A percentile compares a stretch with the other conserved stretches of the same genome.
Evolutionary conservation across 2,329 filamentous ascomycete species (phyloP).

Genomic region (Ophiocordyceps australis): DNA sequence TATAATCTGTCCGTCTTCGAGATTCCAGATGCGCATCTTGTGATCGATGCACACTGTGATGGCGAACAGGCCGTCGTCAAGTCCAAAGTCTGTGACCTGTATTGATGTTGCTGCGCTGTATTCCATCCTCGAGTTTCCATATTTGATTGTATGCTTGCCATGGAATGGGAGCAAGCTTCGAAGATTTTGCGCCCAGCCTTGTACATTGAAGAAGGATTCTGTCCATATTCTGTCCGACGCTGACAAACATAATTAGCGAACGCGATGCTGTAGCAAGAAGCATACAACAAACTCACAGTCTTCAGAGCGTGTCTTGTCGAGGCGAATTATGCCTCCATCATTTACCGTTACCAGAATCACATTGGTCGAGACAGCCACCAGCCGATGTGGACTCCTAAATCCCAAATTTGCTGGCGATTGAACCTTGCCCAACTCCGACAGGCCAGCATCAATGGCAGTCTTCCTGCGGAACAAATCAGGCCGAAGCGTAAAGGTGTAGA

Average conservation of each 20-base stretch:
- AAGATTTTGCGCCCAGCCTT: slow-evolving; percentile 51
- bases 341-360: slow-evolving; percentile 67
- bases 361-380: slow-evolving; percentile 55
- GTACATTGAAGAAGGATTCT: slow-evolving; percentile 56
- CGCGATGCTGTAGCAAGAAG: background rate
- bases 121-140: slow-evolving; percentile 48
- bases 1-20: slow-evolving; percentile 61
- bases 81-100: slow-evolving; percentile 30
- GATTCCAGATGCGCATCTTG: slow-evolving; percentile 75
- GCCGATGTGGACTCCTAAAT: slow-evolving; percentile 63
- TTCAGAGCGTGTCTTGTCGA: slow-evolving; percentile 39
- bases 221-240: slow-evolving; percentile 32
- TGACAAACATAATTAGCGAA: slow-evolving; percentile 1
- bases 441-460: slow-evolving; percentile 50
- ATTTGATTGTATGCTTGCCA: slow-evolving; percentile 41
- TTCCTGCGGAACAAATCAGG: slow-evolving; percentile 65
- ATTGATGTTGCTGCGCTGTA: slow-evolving; percentile 48
- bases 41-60: slow-evolving; percentile 86
- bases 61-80: slow-evolving; percentile 31
- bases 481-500: slow-evolving; percentile 71
- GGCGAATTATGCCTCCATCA: slow-evolving; percentile 55
- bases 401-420: slow-evolving; percentile 55
- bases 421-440: slow-evolving; percentile 61
- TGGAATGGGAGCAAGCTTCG: slow-evolving; percentile 50
- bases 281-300: slow-evolving; percentile 19